Percentiles rank a stretch among this genome's conserved stretches.
These are phyloP conservation scores for Candida orba DNA, from an alignment of 805 yeast genomes.

Conservation along the genomic window DNA sequence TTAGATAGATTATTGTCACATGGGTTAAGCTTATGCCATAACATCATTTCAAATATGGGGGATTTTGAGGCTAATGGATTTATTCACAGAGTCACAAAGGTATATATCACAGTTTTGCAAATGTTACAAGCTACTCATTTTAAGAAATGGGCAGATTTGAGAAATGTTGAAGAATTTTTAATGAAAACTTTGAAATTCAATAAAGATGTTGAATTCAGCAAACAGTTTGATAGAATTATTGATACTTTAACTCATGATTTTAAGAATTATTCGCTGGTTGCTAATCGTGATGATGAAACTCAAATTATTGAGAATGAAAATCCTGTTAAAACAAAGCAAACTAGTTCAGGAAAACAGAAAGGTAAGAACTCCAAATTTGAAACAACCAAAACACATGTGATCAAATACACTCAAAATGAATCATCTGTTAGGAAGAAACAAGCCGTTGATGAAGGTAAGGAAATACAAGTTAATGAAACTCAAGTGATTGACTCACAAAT, in stretches of 20 bases:
- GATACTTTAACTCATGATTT: too few relatives aligned
- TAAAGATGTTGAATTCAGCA: too few relatives aligned
- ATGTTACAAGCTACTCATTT: background rate
- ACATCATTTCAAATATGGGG: background rate
- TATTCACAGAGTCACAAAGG: background rate
- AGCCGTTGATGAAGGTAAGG: too few relatives aligned
- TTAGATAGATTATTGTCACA: constrained; percentile 1
- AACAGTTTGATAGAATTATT: too few relatives aligned
- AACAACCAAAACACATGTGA: background rate
- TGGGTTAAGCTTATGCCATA: constrained; percentile 4
- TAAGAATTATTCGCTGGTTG: too few relatives aligned
- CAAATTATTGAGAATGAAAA: too few relatives aligned
- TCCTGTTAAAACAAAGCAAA: too few relatives aligned
- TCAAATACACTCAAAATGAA: too few relatives aligned
- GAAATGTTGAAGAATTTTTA: background rate
- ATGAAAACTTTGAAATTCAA: too few relatives aligned
- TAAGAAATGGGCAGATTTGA: background rate
- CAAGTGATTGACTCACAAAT: background rate
- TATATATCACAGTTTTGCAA: background rate
- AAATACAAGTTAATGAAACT: background rate
- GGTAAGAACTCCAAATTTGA: background rate
- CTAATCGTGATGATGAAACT: too few relatives aligned
- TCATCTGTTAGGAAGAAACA: too few relatives aligned
- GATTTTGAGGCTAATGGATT: background rate
- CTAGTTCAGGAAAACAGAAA: too few relatives aligned